Evolutionary conservation across 805 yeast species (phyloP), one percentile per base, ranked within the genome.

Genomic region (Helenozyma baotianmanensis): DNA sequence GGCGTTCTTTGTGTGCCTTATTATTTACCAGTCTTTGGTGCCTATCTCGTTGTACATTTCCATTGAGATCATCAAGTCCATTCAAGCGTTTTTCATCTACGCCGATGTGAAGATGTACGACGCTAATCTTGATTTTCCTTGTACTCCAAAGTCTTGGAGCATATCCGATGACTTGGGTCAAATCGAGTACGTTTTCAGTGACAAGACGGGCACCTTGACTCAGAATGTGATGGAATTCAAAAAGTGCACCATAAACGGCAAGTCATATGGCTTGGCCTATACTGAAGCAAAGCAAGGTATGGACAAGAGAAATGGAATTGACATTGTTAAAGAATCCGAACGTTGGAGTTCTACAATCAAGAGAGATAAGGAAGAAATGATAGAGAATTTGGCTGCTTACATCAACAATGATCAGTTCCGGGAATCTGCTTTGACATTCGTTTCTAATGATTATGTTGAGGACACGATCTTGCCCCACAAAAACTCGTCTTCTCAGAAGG

Each of bases 201-300:
- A 83, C 60, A 83, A 83, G 53, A 83, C 94, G 1, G 94, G 94
- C 40, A 83, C 94, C 1, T 60, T 83, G 48, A 83, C 94, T 1
- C 92, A 83, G 53, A 83, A 83, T 51, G 76, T 83, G 17, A 84
- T 84, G 95, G 92, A 84, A 52, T 83, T 81, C 57, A 84, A 82
- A 46, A 84, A 83, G 53, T 78, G 87, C 56, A 77, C 92, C 3
- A 78, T 84, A 33, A 76, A 76, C 50, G 92, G 92, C 29, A 62
- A 68, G 14, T 66, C 79, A 11, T 84, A 84, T 50, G 94, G 94
- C 17, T 60, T 76, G 39, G 92, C 92, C 0, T 84, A 84, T 49
- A 84, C 95, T 2, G 95, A 84, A 50, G 92, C 92, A 0, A 64
- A 77, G 27, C 85, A 83, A 13, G 95, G 92, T 27, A 67, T 84